Evolutionary conservation across 441 rosid genomes (phyloP).

Genomic region (Pelargonium cotyledonis): DNA sequence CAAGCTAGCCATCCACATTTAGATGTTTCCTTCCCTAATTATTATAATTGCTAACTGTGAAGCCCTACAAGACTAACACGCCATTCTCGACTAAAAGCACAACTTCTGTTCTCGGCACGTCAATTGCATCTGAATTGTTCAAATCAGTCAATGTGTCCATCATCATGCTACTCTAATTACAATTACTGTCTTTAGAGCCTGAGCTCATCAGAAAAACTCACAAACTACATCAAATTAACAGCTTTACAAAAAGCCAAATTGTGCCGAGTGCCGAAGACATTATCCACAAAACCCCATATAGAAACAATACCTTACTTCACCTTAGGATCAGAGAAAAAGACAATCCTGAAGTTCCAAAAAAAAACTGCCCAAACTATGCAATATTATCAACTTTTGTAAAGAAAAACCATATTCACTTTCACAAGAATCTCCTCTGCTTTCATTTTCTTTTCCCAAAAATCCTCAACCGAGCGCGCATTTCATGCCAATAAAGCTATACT

Average conservation of each 20-base stretch:
- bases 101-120: neutral
- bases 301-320: too few relatives aligned
- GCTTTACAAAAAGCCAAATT: too few relatives aligned
- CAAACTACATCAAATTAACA: too few relatives aligned
- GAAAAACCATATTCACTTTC: too few relatives aligned
- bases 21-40: neutral
- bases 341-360: too few relatives aligned
- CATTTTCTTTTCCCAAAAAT: too few relatives aligned
- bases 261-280: too few relatives aligned
- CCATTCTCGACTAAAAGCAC: conserved; percentile 1
- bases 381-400: neutral
- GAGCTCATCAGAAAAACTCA: neutral
- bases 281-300: too few relatives aligned
- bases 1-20: neutral
- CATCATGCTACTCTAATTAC: neutral
- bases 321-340: too few relatives aligned
- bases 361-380: neutral
- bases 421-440: too few relatives aligned
- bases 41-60: neutral
- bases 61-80: conserved; percentile 11
- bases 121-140: neutral
- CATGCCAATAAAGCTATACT: too few relatives aligned
- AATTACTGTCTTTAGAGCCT: neutral
- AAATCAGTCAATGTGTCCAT: neutral
- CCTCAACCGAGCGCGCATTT: too few relatives aligned